Base-by-base conservation (phyloP, 2,329 filamentous ascomycete species). In the Fusarium xylarioides region DNA sequence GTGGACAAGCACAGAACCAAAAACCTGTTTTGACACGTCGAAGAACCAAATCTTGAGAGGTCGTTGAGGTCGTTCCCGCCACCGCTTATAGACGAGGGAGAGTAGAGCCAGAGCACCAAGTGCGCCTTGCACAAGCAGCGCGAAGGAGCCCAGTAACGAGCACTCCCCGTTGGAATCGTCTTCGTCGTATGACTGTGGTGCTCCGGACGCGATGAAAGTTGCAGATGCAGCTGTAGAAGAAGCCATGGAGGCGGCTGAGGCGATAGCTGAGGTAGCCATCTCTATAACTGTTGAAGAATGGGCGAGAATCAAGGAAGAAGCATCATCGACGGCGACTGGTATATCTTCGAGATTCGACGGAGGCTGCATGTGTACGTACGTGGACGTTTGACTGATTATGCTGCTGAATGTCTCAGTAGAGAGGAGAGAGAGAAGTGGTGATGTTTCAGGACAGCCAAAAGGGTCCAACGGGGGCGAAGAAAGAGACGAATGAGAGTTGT, bases 21-120 rank as follows among this genome's bases (percentile, higher is more conserved):
- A 93, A 60, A 99, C 94, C 85, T 99, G 96, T 86, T 99, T 99
- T 37, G 94, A 97, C 30, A 91, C 96, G 80, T 99, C 96, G 81
- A 98, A 99, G 82, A 93, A 95, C 95, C 96, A 99, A 74, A 99
- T 95, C 87, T 97, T 97, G 79, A 98, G 80, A 2, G 95, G 95
- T 62, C 96, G 89, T 81, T 98, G 95, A 4, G 96, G 95, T 64
- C 93, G 89, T 83, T 99, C 96, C 74, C 93, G 90, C 91, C 93
- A 97, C 76, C 96, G 89, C 86, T 99, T 99, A 85, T 91, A 97
- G 12, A 98, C 95, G 54, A 99, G 88, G 2, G 95, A 93, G 61
- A 95, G 85, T 58, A 98, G 84, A 14, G 96, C 96, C 63, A 98
- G 85, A 23, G 88, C 90, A 23, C 96, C 96, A 23, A 99, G 89